These are phyloP conservation scores for Paramecium octaurelia DNA, from an alignment of 73 alveolate genomes.

Conservation along the genomic window DNA sequence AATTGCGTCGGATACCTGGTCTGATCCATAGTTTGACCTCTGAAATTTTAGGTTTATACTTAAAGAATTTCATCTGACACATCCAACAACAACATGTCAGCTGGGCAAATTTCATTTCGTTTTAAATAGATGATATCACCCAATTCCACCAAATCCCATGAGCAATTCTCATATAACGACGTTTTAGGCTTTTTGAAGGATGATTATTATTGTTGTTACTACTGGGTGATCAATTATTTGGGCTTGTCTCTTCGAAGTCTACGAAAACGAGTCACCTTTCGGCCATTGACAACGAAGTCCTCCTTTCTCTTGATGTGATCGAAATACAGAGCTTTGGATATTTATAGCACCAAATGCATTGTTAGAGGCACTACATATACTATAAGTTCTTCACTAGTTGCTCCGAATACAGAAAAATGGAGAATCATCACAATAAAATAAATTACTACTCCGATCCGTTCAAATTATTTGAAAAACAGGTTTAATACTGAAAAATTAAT, in stretches of 20 bases:
- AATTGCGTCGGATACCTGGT: neutral
- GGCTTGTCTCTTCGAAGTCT: constrained; percentile 15
- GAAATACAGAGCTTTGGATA: neutral
- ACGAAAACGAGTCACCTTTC: neutral
- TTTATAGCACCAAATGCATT: constrained; percentile 3
- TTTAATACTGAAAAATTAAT: neutral
- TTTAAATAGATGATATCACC: constrained; percentile 55
- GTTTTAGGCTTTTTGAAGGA: constrained; percentile 13
- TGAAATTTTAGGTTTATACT: neutral
- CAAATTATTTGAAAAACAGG: constrained; percentile 22
- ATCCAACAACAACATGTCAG: constrained; percentile 53
- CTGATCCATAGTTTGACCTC: neutral
- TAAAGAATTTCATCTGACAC: constrained; percentile 21
- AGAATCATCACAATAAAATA: constrained; percentile 34
- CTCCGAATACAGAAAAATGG: neutral
- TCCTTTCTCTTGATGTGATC: neutral
- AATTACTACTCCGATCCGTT: constrained; percentile 11
- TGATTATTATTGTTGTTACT: neutral
- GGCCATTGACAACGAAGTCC: neutral
- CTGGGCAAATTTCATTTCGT: constrained; percentile 54
- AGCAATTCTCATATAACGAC: constrained; percentile 11
- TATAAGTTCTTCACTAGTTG: neutral
- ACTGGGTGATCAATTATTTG: neutral
- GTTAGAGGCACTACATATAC: constrained; percentile 4
- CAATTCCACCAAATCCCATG: constrained; percentile 49